Evolutionary conservation across 768 basidiomycete genomes (phyloP).

Genomic region (Roridomyces roridus): DNA sequence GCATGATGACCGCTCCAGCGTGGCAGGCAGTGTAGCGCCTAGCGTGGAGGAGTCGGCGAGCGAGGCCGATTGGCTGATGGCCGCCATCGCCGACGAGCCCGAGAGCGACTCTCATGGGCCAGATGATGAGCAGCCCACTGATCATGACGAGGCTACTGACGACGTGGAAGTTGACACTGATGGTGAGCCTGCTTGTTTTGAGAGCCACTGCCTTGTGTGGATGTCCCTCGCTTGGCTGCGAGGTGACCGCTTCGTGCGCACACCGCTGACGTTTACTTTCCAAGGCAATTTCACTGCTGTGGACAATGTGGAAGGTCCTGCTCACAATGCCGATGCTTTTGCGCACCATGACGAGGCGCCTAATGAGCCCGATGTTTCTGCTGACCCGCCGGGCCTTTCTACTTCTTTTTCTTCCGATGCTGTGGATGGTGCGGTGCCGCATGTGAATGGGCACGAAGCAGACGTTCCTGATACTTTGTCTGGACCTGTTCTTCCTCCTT

Average conservation of each 20-base stretch:
- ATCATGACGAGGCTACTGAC: conserved; percentile 39
- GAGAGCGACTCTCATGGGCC: conserved; percentile 54
- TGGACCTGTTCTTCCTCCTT: conserved; percentile 21
- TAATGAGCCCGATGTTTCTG: conserved; percentile 34
- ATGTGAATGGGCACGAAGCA: conserved; percentile 28
- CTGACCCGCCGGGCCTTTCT: conserved; percentile 29
- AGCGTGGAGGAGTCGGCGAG: conserved; percentile 78
- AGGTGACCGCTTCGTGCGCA: conserved; percentile 58
- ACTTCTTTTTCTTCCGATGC: conserved; percentile 27
- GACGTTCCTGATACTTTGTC: conserved; percentile 30
- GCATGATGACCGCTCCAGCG: conserved; percentile 64
- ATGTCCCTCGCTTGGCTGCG: conserved; percentile 46
- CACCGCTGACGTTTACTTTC: conserved; percentile 65
- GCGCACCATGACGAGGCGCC: conserved; percentile 24
- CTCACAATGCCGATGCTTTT: conserved; percentile 36
- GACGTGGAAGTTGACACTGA: conserved; percentile 40
- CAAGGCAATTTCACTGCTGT: conserved; percentile 53
- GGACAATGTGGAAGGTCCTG: conserved; percentile 44
- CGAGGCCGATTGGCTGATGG: conserved; percentile 90
- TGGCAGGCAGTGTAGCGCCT: conserved; percentile 62
- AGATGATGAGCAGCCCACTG: conserved; percentile 46
- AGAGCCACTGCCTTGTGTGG: conserved; percentile 50
- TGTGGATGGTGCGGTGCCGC: conserved; percentile 29
- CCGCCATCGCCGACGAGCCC: conserved; percentile 77
- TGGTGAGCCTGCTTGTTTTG: conserved; percentile 58